Evolutionary conservation across 495 filamentous ascomycete species (phyloP).

Genomic region (Daldinia childiae): DNA sequence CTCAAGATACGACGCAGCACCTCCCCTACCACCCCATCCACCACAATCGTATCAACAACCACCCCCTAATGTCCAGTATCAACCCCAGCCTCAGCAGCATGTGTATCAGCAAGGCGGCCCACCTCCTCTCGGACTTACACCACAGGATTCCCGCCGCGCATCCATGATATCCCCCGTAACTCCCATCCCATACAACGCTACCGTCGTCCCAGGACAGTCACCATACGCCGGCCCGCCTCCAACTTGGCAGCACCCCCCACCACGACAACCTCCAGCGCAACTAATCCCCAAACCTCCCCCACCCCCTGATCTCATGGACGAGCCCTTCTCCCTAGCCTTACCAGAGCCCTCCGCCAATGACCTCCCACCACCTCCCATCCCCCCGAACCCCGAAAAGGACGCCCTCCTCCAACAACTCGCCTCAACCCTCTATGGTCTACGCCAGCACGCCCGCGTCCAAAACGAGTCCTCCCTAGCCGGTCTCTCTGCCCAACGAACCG

Average conservation of each 20-base stretch:
- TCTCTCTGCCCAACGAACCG: slow-evolving; percentile 79
- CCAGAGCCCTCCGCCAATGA: slow-evolving; percentile 58
- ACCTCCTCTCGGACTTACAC: slow-evolving; percentile 32
- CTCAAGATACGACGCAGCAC: slow-evolving; percentile 56
- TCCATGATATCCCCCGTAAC: slow-evolving; percentile 43
- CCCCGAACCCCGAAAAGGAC: slow-evolving; percentile 97
- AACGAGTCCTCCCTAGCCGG: slow-evolving; percentile 76
- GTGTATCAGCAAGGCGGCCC: slow-evolving; percentile 38
- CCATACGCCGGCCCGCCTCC: slow-evolving; percentile 36
- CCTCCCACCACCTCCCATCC: slow-evolving; percentile 78
- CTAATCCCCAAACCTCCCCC: slow-evolving; percentile 60
- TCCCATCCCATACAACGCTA: slow-evolving; percentile 33
- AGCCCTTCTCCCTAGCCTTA: slow-evolving; percentile 73
- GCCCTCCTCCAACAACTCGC: slow-evolving; percentile 82
- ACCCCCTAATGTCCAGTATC: slow-evolving; percentile 43
- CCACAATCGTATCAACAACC: slow-evolving; percentile 41
- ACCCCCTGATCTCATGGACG: slow-evolving; percentile 70
- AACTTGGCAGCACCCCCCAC: slow-evolving; percentile 39
- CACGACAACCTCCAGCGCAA: slow-evolving; percentile 42
- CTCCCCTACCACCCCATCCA: slow-evolving; percentile 53
- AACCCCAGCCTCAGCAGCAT: slow-evolving; percentile 45
- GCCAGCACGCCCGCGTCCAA: slow-evolving; percentile 69
- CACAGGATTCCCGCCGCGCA: slow-evolving; percentile 42
- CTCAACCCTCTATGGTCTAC: slow-evolving; percentile 69
- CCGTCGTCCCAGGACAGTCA: slow-evolving; percentile 28